phyloP scores from a whole-genome alignment of 192 early-diverging fungal species.

The Borealophlyctis nickersoniae region DNA sequence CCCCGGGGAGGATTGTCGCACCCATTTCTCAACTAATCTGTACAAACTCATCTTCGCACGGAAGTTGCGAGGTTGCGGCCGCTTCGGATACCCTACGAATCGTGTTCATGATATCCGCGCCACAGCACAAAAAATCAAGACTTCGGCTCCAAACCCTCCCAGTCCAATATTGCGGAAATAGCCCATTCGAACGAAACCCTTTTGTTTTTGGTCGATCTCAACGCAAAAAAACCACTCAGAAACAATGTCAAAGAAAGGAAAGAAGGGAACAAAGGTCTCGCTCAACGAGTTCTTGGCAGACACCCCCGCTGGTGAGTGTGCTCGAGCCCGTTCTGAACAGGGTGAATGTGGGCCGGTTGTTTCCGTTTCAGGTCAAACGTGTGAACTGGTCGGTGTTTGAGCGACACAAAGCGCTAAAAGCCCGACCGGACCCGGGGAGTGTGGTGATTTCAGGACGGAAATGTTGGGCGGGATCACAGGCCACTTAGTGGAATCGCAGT shows the following conservation, averaged over 20 bases:
- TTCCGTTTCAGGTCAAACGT: not conserved
- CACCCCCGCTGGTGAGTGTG: too few relatives aligned
- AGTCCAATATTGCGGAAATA: too few relatives aligned
- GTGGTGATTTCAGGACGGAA: too few relatives aligned
- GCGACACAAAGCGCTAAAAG: not conserved
- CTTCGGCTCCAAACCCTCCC: too few relatives aligned
- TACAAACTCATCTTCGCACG: constrained; percentile 9
- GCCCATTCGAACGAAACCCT: not conserved
- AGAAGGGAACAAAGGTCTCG: constrained; percentile 87
- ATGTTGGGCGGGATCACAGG: not conserved
- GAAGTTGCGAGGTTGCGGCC: too few relatives aligned
- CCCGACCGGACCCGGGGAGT: not conserved
- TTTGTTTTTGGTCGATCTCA: constrained; percentile 1
- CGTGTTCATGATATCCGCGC: too few relatives aligned
- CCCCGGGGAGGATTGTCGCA: not conserved
- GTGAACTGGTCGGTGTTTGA: not conserved
- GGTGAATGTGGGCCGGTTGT: constrained; percentile 38
- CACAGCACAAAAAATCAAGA: too few relatives aligned
- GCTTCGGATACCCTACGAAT: too few relatives aligned
- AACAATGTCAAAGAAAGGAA: constrained; percentile 36
- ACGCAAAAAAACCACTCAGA: not conserved
- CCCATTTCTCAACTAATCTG: constrained; percentile 1
- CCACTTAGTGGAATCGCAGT: not conserved
- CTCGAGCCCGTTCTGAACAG: too few relatives aligned
- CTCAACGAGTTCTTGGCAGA: constrained; percentile 79